Base-by-base conservation (phyloP, 164 flowering plant genomes). In the Vitis amurensis region DNA sequence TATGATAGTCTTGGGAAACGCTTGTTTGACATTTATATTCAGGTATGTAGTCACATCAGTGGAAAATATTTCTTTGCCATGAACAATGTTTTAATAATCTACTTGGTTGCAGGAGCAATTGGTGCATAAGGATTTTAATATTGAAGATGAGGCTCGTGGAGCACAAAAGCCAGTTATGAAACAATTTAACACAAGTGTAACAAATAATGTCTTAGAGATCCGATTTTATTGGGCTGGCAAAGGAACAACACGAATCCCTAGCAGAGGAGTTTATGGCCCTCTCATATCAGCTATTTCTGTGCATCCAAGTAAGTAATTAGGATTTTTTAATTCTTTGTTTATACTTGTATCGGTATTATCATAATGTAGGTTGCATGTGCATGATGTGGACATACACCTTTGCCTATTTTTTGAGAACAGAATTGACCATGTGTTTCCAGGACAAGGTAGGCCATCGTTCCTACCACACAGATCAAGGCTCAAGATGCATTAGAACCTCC, bases 1-100 rank as follows among this genome's bases (percentile, higher is more conserved):
- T 91, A 67, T 72, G 67, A n/a, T 29, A 87, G 92, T 68, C 87
- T 91, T 16, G 97, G 94, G 50, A 88, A 68, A 70, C 90, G 94
- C 12, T n/a, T 85, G 50, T 91, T 89, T 76, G 89, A 90, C 72
- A 72, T 91, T 55, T 87, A 84, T 68, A 74, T 89, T 72, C 94
- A 89, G 89, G 94, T 89, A 75, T 59, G 23, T 63, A 57, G 0
- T 50, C 29, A 49, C 47, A 11, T 66, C 37, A 13, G 29, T 59
- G 8, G 61, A 59, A 10, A 9, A 14, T 11, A 29, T 1, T 50
- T 66, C 37, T 10, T 59, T 58, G 11, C 1, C n/a, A 9, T 37
- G 4, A 8, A 49, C 30, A 29, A 11, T 27, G 37, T 6, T 63
- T 58, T 61, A 52, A 12, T 60, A 49, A 67, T 29, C 27, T 55